Conservation (phyloP, 2,329 filamentous ascomycete species). For the Epichloe amarillans region DNA sequence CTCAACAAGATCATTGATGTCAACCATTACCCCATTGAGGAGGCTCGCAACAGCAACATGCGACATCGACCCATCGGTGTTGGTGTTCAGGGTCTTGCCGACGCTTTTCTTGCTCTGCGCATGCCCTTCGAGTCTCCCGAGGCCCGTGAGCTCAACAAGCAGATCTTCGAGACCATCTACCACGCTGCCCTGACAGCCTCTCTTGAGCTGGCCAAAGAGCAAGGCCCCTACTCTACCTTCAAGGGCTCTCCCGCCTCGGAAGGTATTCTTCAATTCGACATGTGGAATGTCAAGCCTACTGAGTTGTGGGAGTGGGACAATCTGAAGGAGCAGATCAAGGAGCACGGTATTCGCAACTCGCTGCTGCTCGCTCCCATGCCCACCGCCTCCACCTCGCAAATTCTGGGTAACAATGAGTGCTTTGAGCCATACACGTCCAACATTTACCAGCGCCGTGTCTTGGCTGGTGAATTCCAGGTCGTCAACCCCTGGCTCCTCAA, state of each 20-base stretch:
- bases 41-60: constrained; percentile 93
- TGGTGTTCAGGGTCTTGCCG: constrained; percentile 93
- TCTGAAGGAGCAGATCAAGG: constrained; percentile 80
- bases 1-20: constrained; percentile 97
- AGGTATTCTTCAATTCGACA: constrained; percentile 93
- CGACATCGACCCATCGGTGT: constrained; percentile 91
- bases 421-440: constrained; percentile 99
- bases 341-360: constrained; percentile 91
- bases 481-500: constrained; percentile 98
- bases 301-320: constrained; percentile 94
- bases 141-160: constrained; percentile 85
- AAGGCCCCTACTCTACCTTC: constrained; percentile 81
- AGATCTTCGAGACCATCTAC: constrained; percentile 99
- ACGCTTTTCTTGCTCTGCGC: constrained; percentile 93
- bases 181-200: constrained; percentile 88
- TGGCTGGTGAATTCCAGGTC: constrained; percentile 97
- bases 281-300: constrained; percentile 91
- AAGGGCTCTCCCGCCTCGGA: constrained; percentile 88
- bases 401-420: constrained; percentile 98
- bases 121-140: constrained; percentile 95
- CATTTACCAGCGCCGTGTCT: constrained; percentile 96
- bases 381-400: constrained; percentile 93
- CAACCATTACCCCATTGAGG: constrained; percentile 95
- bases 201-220: constrained; percentile 66
- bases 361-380: constrained; percentile 94